Conservation (phyloP, 371 early-diverging fungal genomes). For the Blyttiomyces sp. region DNA sequence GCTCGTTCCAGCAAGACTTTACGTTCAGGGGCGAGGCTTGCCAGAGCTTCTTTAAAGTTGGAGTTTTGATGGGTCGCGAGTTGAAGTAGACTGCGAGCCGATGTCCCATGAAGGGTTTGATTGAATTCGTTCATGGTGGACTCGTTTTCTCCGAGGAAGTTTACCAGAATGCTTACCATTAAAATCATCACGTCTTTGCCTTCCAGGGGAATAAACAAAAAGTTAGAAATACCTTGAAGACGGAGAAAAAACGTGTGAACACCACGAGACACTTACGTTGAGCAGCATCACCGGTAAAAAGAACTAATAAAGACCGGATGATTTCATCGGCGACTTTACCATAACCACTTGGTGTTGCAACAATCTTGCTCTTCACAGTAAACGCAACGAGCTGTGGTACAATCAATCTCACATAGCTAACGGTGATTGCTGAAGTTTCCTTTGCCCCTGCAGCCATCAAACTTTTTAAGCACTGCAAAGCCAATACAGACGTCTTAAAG, state of each 20-base stretch:
- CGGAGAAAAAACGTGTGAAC: not conserved
- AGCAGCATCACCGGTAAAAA: not conserved
- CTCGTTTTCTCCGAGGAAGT: not conserved
- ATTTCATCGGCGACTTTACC: too few relatives aligned
- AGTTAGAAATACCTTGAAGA: not conserved
- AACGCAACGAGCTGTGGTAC: not conserved
- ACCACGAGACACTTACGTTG: not conserved
- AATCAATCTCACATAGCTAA: not conserved
- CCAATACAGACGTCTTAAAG: slow-evolving; percentile 5
- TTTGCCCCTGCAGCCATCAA: slow-evolving; percentile 2
- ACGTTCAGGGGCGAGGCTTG: slow-evolving; percentile 10
- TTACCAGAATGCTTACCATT: not conserved
- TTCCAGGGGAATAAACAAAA: slow-evolving; percentile 10
- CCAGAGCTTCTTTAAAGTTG: slow-evolving; percentile 23
- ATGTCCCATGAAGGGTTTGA: slow-evolving; percentile 15
- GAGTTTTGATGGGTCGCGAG: slow-evolving; percentile 27
- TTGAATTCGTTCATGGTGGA: too few relatives aligned
- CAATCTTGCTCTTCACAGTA: too few relatives aligned
- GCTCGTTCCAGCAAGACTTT: slow-evolving; percentile 20
- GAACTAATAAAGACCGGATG: too few relatives aligned
- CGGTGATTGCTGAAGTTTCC: not conserved
- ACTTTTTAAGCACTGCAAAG: slow-evolving; percentile 19
- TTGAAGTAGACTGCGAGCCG: slow-evolving; percentile 27
- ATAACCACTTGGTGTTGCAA: too few relatives aligned
- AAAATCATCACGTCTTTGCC: not conserved